Evolutionary conservation across 2,329 filamentous ascomycete genomes (phyloP).

Genomic region (Neofusicoccum ribis): DNA sequence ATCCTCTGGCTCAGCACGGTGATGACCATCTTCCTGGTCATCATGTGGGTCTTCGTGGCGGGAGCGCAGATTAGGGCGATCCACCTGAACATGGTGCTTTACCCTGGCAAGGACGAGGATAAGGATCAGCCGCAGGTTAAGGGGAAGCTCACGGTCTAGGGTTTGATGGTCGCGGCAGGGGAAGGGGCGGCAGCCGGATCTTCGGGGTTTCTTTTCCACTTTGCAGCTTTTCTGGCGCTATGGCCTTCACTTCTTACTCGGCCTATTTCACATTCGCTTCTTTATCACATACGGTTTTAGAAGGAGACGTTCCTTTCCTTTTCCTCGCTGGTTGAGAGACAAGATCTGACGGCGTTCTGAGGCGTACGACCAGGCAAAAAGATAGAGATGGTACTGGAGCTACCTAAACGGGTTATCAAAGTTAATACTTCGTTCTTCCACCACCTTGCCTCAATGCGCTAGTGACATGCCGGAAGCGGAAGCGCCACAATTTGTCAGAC

Average conservation of each 20-base stretch:
- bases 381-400: background rate
- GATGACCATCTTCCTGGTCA: slow-evolving; percentile 54
- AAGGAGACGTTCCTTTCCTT: background rate
- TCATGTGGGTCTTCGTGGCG: slow-evolving; percentile 57
- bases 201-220: background rate
- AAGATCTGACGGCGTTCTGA: background rate
- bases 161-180: background rate
- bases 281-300: background rate
- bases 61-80: slow-evolving; percentile 54
- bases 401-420: slow-evolving; percentile 4
- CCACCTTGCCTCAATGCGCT: background rate
- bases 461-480: background rate
- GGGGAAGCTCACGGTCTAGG: background rate
- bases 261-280: slow-evolving; percentile 4
- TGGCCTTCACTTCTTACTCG: background rate
- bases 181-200: background rate
- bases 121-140: background rate
- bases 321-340: background rate
- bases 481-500: slow-evolving; percentile 8
- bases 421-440: background rate
- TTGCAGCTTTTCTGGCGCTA: background rate
- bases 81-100: slow-evolving; percentile 55
- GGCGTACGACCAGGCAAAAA: background rate
- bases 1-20: slow-evolving; percentile 44
- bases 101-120: slow-evolving; percentile 43